These are phyloP conservation scores for Suillus bovinus DNA, from an alignment of 768 basidiomycete species.

Conservation along the genomic window DNA sequence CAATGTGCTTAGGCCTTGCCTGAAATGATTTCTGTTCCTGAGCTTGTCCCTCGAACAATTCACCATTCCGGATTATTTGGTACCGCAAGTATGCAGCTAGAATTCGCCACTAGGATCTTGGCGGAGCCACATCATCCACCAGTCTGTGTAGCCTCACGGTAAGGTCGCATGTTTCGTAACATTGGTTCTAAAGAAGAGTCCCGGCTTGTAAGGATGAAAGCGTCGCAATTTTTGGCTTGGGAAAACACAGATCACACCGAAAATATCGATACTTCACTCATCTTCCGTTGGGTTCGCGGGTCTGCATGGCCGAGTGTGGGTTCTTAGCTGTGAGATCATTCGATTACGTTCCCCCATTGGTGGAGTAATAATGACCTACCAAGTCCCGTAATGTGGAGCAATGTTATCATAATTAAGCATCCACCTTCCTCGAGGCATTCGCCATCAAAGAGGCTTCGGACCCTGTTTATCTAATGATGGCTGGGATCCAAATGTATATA, in stretches of 20 bases:
- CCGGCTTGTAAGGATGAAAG: not conserved
- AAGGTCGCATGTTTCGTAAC: not conserved
- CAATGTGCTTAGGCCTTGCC: not conserved
- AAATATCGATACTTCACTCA: not conserved
- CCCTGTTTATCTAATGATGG: not conserved
- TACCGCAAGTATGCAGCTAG: not conserved
- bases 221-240: not conserved
- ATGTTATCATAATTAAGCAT: not conserved
- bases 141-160: not conserved
- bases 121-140: not conserved
- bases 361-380: not conserved
- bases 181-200: not conserved
- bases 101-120: not conserved
- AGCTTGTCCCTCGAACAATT: too few relatives aligned
- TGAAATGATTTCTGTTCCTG: not conserved
- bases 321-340: not conserved
- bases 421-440: slow-evolving; percentile 6
- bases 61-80: not conserved
- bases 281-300: not conserved
- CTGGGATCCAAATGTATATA: not conserved
- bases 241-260: not conserved
- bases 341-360: not conserved
- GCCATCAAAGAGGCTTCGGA: slow-evolving; percentile 1
- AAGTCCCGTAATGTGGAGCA: not conserved
- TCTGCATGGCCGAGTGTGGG: not conserved